These are phyloP conservation scores for Asclepias syriaca DNA, from an alignment of 257 asterid genomes.

Conservation along the genomic window DNA sequence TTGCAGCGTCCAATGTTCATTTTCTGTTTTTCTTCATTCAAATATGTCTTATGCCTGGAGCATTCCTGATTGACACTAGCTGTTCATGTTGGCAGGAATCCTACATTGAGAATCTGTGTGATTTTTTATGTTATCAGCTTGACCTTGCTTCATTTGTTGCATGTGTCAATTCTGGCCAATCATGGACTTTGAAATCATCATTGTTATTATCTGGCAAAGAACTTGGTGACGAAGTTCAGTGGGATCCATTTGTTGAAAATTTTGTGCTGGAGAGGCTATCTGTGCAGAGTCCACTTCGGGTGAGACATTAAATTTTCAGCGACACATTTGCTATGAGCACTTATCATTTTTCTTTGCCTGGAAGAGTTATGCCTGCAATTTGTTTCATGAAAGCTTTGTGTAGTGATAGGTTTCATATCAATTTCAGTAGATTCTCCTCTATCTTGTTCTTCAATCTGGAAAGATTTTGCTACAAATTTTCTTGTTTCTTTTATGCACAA, in stretches of 20 bases:
- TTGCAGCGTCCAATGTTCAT: not conserved
- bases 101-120: constrained; percentile 86
- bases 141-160: constrained; percentile 97
- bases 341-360: not conserved
- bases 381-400: not conserved
- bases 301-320: constrained; percentile 21
- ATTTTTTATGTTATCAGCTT: constrained; percentile 83
- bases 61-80: constrained; percentile 18
- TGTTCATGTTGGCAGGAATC: constrained; percentile 59
- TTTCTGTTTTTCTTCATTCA: not conserved
- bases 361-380: not conserved
- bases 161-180: constrained; percentile 76
- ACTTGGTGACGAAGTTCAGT: constrained; percentile 42
- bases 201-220: constrained; percentile 66
- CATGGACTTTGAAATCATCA: constrained; percentile 88
- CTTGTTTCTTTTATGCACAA: not conserved
- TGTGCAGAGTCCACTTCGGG: constrained; percentile 94
- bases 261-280: constrained; percentile 93
- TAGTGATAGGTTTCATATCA: constrained; percentile 4
- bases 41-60: not conserved
- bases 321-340: not conserved
- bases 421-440: not conserved
- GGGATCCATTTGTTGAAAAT: constrained; percentile 94
- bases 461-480: not conserved
- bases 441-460: not conserved